Percentiles rank a stretch among this genome's conserved stretches.
phyloP scores from a whole-genome alignment of 2,329 filamentous ascomycete species.

The Mycocentrospora acerina region DNA sequence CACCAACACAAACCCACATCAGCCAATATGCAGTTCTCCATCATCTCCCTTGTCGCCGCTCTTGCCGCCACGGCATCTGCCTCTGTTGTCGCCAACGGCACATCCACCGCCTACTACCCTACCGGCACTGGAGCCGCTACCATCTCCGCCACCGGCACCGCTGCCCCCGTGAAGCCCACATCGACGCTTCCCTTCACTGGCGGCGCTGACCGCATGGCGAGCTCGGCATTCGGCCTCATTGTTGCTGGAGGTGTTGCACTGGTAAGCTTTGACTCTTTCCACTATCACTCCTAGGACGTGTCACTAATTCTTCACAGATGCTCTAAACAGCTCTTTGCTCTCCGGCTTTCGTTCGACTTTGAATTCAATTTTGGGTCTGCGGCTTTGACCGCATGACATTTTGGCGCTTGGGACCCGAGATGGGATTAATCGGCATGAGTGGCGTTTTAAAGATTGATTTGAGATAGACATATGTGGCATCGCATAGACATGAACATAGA shows the following conservation, averaged over 20 bases:
- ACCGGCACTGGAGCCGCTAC: conserved; percentile 21
- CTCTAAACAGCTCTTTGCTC: no score
- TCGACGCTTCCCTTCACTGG: conserved; percentile 29
- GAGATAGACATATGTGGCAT: no score
- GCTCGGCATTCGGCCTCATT: conserved; percentile 30
- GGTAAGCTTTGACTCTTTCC: conserved; percentile 13
- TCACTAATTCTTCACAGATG: no score
- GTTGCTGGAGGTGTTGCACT: conserved; percentile 36
- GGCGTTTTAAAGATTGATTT: no score
- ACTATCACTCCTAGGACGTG: no score
- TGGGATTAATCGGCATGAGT: no score
- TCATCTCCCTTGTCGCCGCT: conserved; percentile 25
- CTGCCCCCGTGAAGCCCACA: conserved; percentile 11
- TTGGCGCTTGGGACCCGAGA: no score
- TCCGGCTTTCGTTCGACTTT: no score
- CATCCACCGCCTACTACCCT: conserved; percentile 24
- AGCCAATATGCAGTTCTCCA: conserved; percentile 39
- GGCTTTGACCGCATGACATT: no score
- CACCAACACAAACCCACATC: conserved; percentile 7
- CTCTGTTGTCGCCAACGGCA: conserved; percentile 27
- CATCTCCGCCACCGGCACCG: conserved; percentile 10
- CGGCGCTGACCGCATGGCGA: conserved; percentile 26
- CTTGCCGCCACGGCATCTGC: conserved; percentile 32
- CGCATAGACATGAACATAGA: no score
- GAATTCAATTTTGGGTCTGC: no score